Conservation (phyloP, 148 eudicot genomes). For the Amaranthus cruentus region DNA sequence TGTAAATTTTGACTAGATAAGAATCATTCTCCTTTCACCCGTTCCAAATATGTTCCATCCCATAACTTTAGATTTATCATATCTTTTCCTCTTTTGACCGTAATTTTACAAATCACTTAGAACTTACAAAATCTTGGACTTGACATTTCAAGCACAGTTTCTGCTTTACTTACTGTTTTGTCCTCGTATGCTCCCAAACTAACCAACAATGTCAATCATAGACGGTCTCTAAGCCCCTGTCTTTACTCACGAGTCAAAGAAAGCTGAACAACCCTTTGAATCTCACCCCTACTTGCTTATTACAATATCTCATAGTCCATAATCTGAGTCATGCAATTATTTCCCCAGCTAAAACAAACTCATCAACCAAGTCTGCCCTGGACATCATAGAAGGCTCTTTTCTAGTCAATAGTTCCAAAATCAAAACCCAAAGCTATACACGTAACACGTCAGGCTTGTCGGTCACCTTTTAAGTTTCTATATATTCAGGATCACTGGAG, state of each 20-base stretch:
- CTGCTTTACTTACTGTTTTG: background rate
- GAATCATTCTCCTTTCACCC: no score
- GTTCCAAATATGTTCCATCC: no score
- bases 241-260: slow-evolving; percentile 17
- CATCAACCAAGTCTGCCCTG: slow-evolving; percentile 20
- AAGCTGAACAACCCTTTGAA: slow-evolving; percentile 10
- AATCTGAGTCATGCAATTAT: slow-evolving; percentile 12
- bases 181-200: slow-evolving; percentile 8
- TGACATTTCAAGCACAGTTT: no score
- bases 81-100: no score
- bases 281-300: slow-evolving; percentile 10
- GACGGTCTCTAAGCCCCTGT: slow-evolving; percentile 27
- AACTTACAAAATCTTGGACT: no score
- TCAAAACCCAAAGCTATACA: slow-evolving; percentile 31
- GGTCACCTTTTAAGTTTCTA: slow-evolving; percentile 25
- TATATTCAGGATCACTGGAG: slow-evolving; percentile 27
- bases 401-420: slow-evolving; percentile 26
- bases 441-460: slow-evolving; percentile 32
- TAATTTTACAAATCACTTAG: no score
- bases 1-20: no score
- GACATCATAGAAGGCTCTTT: slow-evolving; percentile 15
- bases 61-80: no score
- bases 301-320: slow-evolving; percentile 13
- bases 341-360: slow-evolving; percentile 15
- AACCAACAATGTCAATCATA: slow-evolving; percentile 20